Percentiles rank a stretch among this genome's conserved stretches.
Conservation (phyloP, 139 green algal species). For the Volvox reticuliferus region DNA sequence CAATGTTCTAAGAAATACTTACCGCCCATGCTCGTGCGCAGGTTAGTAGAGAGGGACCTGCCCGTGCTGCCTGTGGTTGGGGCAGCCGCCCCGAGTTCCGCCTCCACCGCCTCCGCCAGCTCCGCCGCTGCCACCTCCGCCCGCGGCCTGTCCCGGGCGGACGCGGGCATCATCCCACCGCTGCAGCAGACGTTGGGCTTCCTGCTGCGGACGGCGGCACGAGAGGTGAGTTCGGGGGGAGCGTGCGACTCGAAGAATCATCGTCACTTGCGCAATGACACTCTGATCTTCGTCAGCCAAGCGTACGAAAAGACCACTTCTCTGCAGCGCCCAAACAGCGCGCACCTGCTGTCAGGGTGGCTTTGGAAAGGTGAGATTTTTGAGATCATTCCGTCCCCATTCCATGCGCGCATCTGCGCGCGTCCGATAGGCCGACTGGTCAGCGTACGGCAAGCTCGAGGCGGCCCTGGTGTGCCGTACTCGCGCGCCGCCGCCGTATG, state of each 20-base stretch:
- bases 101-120: not conserved
- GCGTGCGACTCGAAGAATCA: not conserved
- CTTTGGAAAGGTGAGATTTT: no score
- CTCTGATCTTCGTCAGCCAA: no score
- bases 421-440: not conserved
- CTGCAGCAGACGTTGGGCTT: not conserved
- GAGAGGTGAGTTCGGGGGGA: not conserved
- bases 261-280: no score
- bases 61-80: not conserved
- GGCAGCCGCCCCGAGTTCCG: not conserved
- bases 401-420: no score
- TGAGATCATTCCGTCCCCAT: no score
- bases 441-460: constrained; percentile 1
- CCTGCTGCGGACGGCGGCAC: not conserved
- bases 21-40: no score
- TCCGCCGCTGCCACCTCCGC: not conserved
- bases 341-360: no score
- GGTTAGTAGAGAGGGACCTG: constrained; percentile 15
- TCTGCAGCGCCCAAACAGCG: no score
- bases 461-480: not conserved
- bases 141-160: not conserved
- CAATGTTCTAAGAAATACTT: no score
- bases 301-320: no score
- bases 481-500: not conserved
- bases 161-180: not conserved